These are phyloP conservation scores for Dryas drummondii DNA, from an alignment of 306 rosid genomes.

Conservation along the genomic window DNA sequence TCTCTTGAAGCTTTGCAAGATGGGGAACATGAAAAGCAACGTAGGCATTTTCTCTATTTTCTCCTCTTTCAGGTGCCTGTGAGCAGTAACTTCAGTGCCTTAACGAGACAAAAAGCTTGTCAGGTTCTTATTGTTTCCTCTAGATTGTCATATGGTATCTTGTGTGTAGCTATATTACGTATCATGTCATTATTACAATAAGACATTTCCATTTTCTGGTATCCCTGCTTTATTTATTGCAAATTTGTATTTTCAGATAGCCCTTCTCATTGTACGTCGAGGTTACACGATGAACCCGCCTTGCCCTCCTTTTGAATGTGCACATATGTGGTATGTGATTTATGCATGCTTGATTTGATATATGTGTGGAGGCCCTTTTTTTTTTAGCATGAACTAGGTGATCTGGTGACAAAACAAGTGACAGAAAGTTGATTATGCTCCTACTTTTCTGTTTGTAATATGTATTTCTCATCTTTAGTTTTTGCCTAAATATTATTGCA, in stretches of 20 bases:
- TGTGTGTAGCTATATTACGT: background rate
- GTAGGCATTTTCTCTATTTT: constrained; percentile 90
- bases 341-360: background rate
- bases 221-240: constrained; percentile 30
- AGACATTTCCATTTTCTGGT: constrained; percentile 26
- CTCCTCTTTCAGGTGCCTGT: constrained; percentile 95
- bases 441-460: background rate
- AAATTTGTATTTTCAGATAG: constrained; percentile 73
- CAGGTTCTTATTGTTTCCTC: constrained; percentile 59
- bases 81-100: constrained; percentile 88
- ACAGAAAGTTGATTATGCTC: background rate
- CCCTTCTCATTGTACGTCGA: constrained; percentile 81
- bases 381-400: background rate
- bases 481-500: background rate
- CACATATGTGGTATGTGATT: constrained; percentile 81
- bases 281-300: constrained; percentile 94
- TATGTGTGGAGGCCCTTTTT: background rate
- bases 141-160: constrained; percentile 23
- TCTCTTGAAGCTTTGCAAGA: constrained; percentile 98
- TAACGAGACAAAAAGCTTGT: constrained; percentile 77
- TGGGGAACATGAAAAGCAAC: constrained; percentile 95
- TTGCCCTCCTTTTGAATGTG: constrained; percentile 92
- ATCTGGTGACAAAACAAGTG: constrained; percentile 4
- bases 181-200: background rate
- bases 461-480: background rate